Evolutionary conservation across 805 yeast species (phyloP).

Genomic region (Metschnikowia hibisci): DNA sequence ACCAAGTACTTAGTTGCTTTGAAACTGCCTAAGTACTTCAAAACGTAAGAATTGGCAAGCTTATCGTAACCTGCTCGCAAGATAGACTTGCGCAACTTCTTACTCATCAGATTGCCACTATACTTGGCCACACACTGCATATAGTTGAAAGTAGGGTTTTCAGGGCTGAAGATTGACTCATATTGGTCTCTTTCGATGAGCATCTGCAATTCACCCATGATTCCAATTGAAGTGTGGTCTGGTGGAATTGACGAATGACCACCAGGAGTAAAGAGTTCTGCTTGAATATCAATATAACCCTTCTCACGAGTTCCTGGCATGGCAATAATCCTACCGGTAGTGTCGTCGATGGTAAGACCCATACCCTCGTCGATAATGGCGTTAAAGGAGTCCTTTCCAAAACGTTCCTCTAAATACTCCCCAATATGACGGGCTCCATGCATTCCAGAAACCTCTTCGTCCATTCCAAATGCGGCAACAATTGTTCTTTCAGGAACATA

Average conservation of each 20-base stretch:
- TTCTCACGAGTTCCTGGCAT: constrained; percentile 45
- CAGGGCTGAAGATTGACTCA: constrained; percentile 19
- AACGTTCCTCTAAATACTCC: constrained; percentile 13
- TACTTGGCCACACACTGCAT: constrained; percentile 27
- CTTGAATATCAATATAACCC: constrained; percentile 43
- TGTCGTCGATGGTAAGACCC: constrained; percentile 28
- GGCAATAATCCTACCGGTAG: constrained; percentile 55
- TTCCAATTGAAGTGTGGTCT: constrained; percentile 28
- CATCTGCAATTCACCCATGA: constrained; percentile 21
- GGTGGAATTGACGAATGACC: constrained; percentile 31
- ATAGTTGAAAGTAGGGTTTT: constrained; percentile 24
- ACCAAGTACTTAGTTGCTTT: constrained; percentile 38
- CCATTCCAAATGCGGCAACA: constrained; percentile 19
- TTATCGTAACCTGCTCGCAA: constrained; percentile 33
- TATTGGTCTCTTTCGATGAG: constrained; percentile 22
- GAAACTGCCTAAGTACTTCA: constrained; percentile 23
- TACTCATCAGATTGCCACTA: constrained; percentile 13
- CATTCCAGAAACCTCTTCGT: constrained; percentile 19
- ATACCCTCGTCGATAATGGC: constrained; percentile 20
- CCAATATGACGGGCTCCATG: constrained; percentile 17
- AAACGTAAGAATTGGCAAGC: constrained; percentile 32
- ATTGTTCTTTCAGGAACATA: constrained; percentile 15
- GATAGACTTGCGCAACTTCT: constrained; percentile 21
- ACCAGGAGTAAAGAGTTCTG: constrained; percentile 31
- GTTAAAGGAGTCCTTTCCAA: constrained; percentile 16